Percentiles rank a stretch among this genome's conserved stretches.
These are phyloP conservation scores for Xanthoconium stramineum DNA, from an alignment of 768 basidiomycete genomes.

Conservation along the genomic window DNA sequence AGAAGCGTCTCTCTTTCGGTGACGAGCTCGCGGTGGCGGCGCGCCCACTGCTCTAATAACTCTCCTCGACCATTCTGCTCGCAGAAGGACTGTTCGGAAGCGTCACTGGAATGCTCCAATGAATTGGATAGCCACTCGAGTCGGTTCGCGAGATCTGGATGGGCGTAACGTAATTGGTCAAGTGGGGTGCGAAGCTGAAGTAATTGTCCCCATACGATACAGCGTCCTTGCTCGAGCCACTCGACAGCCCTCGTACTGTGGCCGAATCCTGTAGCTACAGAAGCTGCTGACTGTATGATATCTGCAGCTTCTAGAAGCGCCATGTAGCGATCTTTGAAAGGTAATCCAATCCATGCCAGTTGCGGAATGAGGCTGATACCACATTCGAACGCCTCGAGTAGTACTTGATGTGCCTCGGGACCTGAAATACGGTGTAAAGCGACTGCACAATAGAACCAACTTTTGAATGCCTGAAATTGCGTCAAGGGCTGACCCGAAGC, in stretches of 20 bases:
- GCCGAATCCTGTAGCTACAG: background rate
- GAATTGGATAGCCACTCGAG: background rate
- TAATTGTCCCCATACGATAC: background rate
- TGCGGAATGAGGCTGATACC: constrained; percentile 15
- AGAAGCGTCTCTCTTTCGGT: background rate
- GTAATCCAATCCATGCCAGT: constrained; percentile 2
- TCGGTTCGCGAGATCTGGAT: background rate
- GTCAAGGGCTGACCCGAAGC: too few species aligned
- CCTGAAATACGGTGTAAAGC: background rate
- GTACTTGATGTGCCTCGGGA: background rate
- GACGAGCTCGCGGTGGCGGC: background rate
- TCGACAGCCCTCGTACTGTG: background rate
- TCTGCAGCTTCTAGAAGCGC: constrained; percentile 2
- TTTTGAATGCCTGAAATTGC: too few species aligned
- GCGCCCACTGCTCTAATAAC: background rate
- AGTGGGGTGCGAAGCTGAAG: background rate
- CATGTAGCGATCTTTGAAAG: constrained; percentile 16
- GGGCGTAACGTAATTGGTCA: background rate
- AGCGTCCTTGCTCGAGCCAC: constrained; percentile 5
- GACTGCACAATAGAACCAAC: too few species aligned
- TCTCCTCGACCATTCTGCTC: too few species aligned
- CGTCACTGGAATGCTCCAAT: background rate
- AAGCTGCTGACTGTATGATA: constrained; percentile 14
- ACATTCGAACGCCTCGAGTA: constrained; percentile 11
- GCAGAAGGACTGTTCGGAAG: background rate